Conservation (phyloP, 139 green algal genomes). For the Chlorella vulgaris region DNA sequence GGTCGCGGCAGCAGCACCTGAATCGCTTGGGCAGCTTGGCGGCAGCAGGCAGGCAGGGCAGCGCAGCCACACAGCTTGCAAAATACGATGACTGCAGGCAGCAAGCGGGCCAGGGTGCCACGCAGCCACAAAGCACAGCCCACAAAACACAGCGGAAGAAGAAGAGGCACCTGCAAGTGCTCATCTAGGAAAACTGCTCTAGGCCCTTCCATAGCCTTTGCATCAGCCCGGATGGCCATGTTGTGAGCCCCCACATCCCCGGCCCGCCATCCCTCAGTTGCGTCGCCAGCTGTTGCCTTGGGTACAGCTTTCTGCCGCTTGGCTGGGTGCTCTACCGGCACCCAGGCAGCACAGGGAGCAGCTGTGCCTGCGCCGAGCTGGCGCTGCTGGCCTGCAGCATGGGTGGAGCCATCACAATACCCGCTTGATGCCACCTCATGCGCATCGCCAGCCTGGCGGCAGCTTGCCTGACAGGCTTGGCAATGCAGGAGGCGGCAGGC, state of each 20-base stretch:
- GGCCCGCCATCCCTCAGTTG: background rate
- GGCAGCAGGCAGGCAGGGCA: background rate
- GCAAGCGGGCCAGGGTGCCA: too few relatives aligned
- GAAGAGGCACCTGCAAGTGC: conserved; percentile 50
- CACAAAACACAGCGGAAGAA: too few relatives aligned
- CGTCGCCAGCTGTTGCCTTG: background rate
- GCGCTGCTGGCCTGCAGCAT: background rate
- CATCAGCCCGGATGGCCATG: conserved; percentile 2
- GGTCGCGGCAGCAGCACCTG: background rate
- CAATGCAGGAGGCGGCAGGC: too few relatives aligned
- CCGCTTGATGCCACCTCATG: too few relatives aligned
- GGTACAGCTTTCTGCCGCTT: background rate
- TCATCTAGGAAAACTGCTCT: conserved; percentile 49
- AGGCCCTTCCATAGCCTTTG: conserved; percentile 4
- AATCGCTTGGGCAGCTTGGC: background rate
- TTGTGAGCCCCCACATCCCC: conserved; percentile 33
- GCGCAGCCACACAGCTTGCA: background rate
- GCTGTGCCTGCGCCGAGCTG: background rate
- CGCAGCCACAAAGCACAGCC: background rate
- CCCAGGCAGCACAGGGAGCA: conserved; percentile 17
- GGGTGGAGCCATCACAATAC: too few relatives aligned
- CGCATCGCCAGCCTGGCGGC: too few relatives aligned
- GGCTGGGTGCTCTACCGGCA: conserved; percentile 12
- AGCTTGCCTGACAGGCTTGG: too few relatives aligned
- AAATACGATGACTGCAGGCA: background rate